Conservation (phyloP, 345 rosid genomes). For the Eucalyptus camaldulensis region DNA sequence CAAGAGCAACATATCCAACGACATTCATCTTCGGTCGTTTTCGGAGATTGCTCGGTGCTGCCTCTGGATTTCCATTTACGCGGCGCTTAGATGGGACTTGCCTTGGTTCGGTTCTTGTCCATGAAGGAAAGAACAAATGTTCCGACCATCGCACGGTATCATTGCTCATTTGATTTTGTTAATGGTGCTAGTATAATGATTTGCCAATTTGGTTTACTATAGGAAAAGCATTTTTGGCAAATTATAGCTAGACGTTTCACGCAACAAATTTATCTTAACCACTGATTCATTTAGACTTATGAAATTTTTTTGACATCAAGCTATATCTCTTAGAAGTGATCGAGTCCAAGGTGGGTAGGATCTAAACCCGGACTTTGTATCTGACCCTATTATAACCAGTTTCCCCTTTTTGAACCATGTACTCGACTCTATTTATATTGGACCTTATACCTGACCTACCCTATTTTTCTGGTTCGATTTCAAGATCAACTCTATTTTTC, state of each 20-base stretch:
- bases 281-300: rapidly evolving
- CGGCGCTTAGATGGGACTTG: not conserved
- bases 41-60: not conserved
- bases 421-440: too few relatives aligned
- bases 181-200: not conserved
- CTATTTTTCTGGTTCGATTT: too few relatives aligned
- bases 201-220: not conserved
- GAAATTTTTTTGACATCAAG: not conserved
- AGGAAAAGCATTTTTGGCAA: not conserved
- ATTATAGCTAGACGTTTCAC: not conserved
- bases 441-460: too few relatives aligned
- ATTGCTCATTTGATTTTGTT: not conserved
- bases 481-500: too few relatives aligned
- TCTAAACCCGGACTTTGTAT: too few relatives aligned
- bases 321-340: not conserved
- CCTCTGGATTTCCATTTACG: not conserved
- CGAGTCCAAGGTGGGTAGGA: too few relatives aligned
- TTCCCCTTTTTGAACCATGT: too few relatives aligned
- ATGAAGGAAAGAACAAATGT: not conserved
- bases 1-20: not conserved
- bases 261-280: not conserved
- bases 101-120: not conserved
- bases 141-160: not conserved
- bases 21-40: not conserved
- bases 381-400: too few relatives aligned